These are phyloP conservation scores for Yamadazyma kanchanaburiensis DNA, from an alignment of 1,139 yeast species.

Conservation along the genomic window DNA sequence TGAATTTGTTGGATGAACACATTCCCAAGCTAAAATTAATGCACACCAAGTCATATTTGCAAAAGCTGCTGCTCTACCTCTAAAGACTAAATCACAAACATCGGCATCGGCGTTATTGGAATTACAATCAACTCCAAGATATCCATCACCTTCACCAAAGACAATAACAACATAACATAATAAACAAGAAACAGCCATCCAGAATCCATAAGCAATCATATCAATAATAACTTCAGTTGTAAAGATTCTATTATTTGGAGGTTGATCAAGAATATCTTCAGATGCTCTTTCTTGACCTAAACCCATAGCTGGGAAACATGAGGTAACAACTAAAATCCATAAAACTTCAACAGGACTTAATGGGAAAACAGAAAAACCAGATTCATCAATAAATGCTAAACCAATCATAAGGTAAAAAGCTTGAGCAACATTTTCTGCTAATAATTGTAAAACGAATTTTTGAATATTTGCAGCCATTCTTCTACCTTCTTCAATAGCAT, in stretches of 20 bases:
- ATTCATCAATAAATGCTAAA: conserved; percentile 60
- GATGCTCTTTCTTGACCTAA: conserved; percentile 69
- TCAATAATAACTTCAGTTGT: conserved; percentile 70
- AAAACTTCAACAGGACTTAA: conserved; percentile 76
- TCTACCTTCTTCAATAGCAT: conserved; percentile 81
- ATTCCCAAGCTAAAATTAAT: conserved; percentile 85
- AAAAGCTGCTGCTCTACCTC: conserved; percentile 79
- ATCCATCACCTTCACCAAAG: conserved; percentile 64
- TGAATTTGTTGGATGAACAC: conserved; percentile 72
- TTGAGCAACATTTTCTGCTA: conserved; percentile 78
- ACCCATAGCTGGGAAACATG: conserved; percentile 86
- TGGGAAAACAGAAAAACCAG: conserved; percentile 68
- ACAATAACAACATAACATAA: conserved; percentile 63
- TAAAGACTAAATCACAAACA: conserved; percentile 62
- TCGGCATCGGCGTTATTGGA: conserved; percentile 12
- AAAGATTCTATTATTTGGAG: conserved; percentile 65
- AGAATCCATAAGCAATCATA: conserved; percentile 69
- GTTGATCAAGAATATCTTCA: conserved; percentile 62
- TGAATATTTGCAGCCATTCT: conserved; percentile 80
- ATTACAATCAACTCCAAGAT: conserved; percentile 68
- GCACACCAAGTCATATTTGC: conserved; percentile 92
- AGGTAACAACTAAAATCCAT: conserved; percentile 77
- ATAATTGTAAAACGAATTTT: conserved; percentile 71
- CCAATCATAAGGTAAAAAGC: conserved; percentile 71
- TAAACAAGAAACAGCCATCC: conserved; percentile 74